These are phyloP conservation scores for Paraconiothyrium brasiliense DNA, from an alignment of 2,329 filamentous ascomycete genomes.

Conservation along the genomic window DNA sequence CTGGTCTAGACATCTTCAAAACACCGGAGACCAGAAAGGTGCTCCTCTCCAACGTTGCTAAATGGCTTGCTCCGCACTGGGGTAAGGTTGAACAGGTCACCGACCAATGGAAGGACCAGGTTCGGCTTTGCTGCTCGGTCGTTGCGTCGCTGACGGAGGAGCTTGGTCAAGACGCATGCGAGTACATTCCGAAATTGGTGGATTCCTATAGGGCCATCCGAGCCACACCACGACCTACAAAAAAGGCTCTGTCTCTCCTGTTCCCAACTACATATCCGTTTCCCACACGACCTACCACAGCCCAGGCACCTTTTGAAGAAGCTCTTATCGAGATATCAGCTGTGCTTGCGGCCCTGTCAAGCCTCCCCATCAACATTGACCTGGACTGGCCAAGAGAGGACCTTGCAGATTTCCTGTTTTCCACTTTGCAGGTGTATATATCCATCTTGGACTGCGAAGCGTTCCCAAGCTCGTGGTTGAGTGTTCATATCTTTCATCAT, in stretches of 20 bases:
- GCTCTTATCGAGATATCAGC: conserved; percentile 88
- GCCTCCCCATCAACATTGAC: conserved; percentile 76
- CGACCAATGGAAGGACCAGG: conserved; percentile 90
- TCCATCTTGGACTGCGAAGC: conserved; percentile 90
- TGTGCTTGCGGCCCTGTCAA: conserved; percentile 82
- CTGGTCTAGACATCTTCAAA: conserved; percentile 81
- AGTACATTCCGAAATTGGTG: conserved; percentile 90
- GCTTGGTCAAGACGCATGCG: conserved; percentile 81
- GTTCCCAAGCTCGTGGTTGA: conserved; percentile 90
- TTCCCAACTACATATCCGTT: conserved; percentile 94
- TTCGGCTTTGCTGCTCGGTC: conserved; percentile 91
- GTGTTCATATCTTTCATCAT: conserved; percentile 91
- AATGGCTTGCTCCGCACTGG: conserved; percentile 96
- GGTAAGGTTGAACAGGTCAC: conserved; percentile 76
- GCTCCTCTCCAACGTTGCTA: conserved; percentile 81
- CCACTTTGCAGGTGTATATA: conserved; percentile 83
- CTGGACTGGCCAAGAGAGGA: conserved; percentile 79
- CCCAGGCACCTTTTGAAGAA: conserved; percentile 77
- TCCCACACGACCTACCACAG: conserved; percentile 73
- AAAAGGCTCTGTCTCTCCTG: conserved; percentile 77
- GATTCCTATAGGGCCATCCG: conserved; percentile 86
- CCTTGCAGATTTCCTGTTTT: conserved; percentile 76
- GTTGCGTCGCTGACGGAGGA: conserved; percentile 84
- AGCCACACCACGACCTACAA: conserved; percentile 67
- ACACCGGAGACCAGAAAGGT: conserved; percentile 77